Conservation (phyloP, 495 filamentous ascomycete genomes). For the Trichoderma orchidacearum region DNA sequence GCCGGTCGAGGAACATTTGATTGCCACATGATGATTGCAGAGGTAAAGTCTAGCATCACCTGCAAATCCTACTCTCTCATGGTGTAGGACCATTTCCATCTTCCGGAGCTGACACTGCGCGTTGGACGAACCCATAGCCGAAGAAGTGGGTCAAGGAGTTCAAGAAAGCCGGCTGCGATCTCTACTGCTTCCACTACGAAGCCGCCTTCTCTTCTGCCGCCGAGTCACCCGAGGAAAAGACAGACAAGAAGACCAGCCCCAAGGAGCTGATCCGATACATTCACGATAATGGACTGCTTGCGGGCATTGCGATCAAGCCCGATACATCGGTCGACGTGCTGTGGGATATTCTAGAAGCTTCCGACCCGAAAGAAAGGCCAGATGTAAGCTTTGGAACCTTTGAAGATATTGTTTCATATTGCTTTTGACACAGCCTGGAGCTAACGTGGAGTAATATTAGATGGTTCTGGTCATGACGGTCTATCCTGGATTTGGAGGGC, state of each 20-base stretch:
- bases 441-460: constrained; percentile 26
- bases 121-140: constrained; percentile 32
- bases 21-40: constrained; percentile 99
- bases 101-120: neutral
- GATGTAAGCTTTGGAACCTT: constrained; percentile 53
- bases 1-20: constrained; percentile 84
- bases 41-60: constrained; percentile 41
- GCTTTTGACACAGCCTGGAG: neutral
- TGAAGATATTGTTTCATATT: neutral
- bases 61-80: neutral
- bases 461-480: constrained; percentile 99
- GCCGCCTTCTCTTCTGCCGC: constrained; percentile 85
- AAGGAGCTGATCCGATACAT: constrained; percentile 80
- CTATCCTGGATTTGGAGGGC: constrained; percentile 91
- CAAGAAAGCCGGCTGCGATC: constrained; percentile 82
- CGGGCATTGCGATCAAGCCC: constrained; percentile 92
- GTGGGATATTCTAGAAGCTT: constrained; percentile 70
- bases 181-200: constrained; percentile 99
- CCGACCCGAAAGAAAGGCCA: constrained; percentile 59
- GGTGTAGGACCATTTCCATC: neutral
- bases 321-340: constrained; percentile 80
- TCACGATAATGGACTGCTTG: constrained; percentile 76
- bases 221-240: constrained; percentile 54
- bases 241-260: constrained; percentile 57
- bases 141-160: constrained; percentile 97